Base-by-base conservation (phyloP, 345 rosid genomes). In the Reutealis trisperma region DNA sequence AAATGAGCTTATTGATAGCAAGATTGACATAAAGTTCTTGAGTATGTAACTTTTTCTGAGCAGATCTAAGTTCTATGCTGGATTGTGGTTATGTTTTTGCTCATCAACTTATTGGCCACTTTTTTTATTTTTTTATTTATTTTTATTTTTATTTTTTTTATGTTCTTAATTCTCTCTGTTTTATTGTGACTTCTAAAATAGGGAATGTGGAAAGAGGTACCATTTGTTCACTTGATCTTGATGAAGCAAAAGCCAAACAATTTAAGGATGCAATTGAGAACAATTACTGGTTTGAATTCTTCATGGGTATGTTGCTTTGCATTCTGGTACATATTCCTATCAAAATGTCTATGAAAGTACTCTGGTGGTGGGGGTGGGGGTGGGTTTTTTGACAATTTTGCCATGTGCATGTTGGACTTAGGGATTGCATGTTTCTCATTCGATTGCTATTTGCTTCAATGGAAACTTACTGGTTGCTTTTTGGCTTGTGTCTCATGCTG, bases 1-100 rank as follows among this genome's bases (percentile, higher is more conserved):
- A 77, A 96, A 96, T 83, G 99, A 96, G 81, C 98, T 96, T 77
- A 94, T 96, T 75, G 99, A 94, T 83, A 94, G 99, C 84, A 87
- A 88, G 82, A 85, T 94, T 63, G 88, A 89, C 59, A 87, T 96
- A 32, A 96, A 94, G 82, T 96, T 90, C 85, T 81, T 21, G 89
- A 92, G 99, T 96, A 88, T 24, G 94, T 84, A 52, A 67, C n/a
- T 51, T 25, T 65, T 55, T 68, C 75, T 57, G 12, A 8, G 58
- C 16, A 55, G 14, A 30, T 64, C 42, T 78, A 49, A 64, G 45
- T 61, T 75, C 60, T 44, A 12, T 19, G 30, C 25, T 75, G 19
- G 63, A 67, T 61, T 73, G 41, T 68, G 32, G 67, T 64, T 64
- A 16, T 47, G 13, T 25, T 24, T 44, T 79, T 32, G 10, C 57